A percentile compares a stretch with the other conserved stretches of the same genome.
Evolutionary conservation across 331 rosid genomes (phyloP).

Genomic region (Pyracantha coccinea): DNA sequence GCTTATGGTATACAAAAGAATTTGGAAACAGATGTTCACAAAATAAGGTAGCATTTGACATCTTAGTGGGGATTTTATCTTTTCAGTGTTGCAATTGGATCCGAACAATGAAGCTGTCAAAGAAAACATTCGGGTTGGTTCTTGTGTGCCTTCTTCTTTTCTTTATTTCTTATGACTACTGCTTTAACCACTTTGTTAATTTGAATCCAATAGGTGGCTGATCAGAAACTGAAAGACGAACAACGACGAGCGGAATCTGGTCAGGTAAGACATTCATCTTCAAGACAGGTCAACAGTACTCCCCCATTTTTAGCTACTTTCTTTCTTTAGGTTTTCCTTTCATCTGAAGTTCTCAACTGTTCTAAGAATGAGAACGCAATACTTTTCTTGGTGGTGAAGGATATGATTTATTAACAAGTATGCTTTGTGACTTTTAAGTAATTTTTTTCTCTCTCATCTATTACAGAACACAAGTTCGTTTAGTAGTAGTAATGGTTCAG

Average conservation of each 20-base stretch:
- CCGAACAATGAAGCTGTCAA: constrained; percentile 73
- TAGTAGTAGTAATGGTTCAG: constrained; percentile 24
- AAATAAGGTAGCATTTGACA: not conserved
- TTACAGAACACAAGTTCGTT: constrained; percentile 41
- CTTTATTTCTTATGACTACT: not conserved
- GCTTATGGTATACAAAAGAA: not conserved
- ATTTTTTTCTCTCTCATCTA: not conserved
- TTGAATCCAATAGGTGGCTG: constrained; percentile 51
- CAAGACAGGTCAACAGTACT: not conserved
- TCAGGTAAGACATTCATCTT: constrained; percentile 38
- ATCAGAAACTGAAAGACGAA: constrained; percentile 46
- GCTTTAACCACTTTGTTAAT: constrained; percentile 9
- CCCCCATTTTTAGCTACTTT: not conserved
- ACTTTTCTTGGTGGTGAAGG: not conserved
- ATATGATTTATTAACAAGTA: not conserved
- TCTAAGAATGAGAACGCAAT: not conserved
- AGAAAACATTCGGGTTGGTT: constrained; percentile 78
- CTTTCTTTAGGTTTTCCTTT: not conserved
- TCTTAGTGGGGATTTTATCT: constrained; percentile 18
- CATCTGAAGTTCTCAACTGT: not conserved
- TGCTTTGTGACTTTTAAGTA: not conserved
- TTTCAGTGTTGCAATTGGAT: constrained; percentile 82
- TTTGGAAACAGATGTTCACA: not conserved
- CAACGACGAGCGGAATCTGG: constrained; percentile 32
- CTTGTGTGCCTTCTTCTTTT: not conserved